Evolutionary conservation across 345 rosid genomes (phyloP), one percentile per base, ranked within the genome.

Genomic region (Tarenaya hassleriana): DNA sequence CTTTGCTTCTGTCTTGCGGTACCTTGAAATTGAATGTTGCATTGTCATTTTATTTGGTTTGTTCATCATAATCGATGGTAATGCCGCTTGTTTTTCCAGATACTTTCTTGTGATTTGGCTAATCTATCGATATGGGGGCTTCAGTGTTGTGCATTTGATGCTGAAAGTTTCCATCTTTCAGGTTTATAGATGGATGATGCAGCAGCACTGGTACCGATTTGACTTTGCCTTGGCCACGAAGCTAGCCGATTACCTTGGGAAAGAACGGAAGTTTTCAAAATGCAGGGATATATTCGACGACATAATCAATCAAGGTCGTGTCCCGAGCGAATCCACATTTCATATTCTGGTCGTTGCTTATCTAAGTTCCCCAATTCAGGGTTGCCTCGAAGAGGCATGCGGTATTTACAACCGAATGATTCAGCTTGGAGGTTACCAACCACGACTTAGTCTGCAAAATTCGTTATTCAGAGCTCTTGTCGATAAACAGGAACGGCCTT

Each of bases 121-220:
- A 13, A 37, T 24, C 29, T 24, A 37, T 37, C n/a, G 8, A 37
- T 10, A 37, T 37, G 11, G 41, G n/a, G 11, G 11, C 15, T 37
- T 37, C 8, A 10, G 3, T 37, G 41, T 13, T 13, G 16, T 41
- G 7, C 45, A 0, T 47, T n/a, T 41, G 16, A 10, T 51, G 55
- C 4, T 44, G 7, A 58, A 66, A 51, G 41, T 46, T 62, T 56
- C 44, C 0, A 40, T 56, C 54, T 64, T 49, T 52, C 61, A 92
- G 98, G 92, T 92, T 21, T 87, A 87, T 69, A 79, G 80, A 75
- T 92, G 96, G 96, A 92, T 84, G 96, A 74, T 75, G 72, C 77
- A 77, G 66, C 95, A 78, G 51, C 79, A 68, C 52, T 92, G 98
- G 98, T 77, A 75, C 64, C 73, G 67, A 34, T 87, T 84, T 52